Conservation (phyloP, 2,329 filamentous ascomycete species). For the Paradendryphiella salina region DNA sequence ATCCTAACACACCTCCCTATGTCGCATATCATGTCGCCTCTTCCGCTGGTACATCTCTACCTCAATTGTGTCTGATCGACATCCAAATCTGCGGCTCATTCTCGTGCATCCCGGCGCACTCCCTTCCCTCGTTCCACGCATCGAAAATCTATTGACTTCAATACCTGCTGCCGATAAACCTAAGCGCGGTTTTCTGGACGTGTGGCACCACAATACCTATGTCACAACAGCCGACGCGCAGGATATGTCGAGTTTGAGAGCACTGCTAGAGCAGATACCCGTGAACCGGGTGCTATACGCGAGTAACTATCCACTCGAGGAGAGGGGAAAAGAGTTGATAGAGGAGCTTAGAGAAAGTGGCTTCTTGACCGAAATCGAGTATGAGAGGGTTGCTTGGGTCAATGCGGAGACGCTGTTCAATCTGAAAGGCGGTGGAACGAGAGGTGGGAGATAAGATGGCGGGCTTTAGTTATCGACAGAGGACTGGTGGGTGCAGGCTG, state of each 20-base stretch:
- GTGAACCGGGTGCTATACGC: slow-evolving; percentile 60
- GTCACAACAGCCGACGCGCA: slow-evolving; percentile 61
- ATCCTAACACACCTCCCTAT: slow-evolving; percentile 41
- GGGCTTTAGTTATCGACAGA: neutral
- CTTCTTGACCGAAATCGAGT: slow-evolving; percentile 54
- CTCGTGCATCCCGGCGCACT: slow-evolving; percentile 58
- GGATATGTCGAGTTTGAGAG: slow-evolving; percentile 54
- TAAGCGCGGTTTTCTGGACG: slow-evolving; percentile 49
- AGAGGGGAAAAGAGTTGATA: slow-evolving; percentile 55
- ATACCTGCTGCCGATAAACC: slow-evolving; percentile 23
- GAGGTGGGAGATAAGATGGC: neutral
- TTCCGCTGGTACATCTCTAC: slow-evolving; percentile 57
- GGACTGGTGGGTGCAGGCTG: neutral
- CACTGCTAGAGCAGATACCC: slow-evolving; percentile 50
- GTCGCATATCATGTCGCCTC: slow-evolving; percentile 57
- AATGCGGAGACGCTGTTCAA: slow-evolving; percentile 53
- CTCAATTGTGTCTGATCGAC: slow-evolving; percentile 59
- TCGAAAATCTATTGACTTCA: slow-evolving; percentile 34
- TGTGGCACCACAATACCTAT: slow-evolving; percentile 62
- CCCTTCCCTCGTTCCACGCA: slow-evolving; percentile 60
- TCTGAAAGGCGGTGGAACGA: slow-evolving; percentile 7
- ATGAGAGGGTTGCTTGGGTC: slow-evolving; percentile 54
- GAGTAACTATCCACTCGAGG: slow-evolving; percentile 61
- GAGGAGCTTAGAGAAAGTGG: slow-evolving; percentile 55
- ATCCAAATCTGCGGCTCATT: slow-evolving; percentile 59